phyloP scores from a whole-genome alignment of 139 green algal genomes.

The Zygnema cylindricum region DNA sequence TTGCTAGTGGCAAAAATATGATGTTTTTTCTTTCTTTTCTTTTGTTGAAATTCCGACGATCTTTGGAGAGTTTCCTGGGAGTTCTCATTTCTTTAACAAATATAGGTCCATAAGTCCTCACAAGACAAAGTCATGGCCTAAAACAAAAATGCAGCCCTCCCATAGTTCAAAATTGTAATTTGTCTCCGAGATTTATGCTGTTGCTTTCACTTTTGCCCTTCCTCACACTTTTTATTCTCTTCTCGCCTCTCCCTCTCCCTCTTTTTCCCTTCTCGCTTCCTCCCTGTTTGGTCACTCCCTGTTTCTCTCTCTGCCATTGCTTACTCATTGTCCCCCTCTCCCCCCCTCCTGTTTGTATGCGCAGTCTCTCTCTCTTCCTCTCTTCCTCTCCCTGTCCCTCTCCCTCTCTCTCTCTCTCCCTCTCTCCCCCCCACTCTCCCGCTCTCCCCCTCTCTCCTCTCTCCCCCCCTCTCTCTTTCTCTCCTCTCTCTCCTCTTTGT shows the following conservation, averaged over 20 bases:
- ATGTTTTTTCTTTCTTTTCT: too few relatives aligned
- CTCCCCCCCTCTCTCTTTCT: neutral
- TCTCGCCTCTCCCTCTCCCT: neutral
- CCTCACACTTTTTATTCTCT: too few relatives aligned
- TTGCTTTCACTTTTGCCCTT: too few relatives aligned
- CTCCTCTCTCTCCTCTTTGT: neutral
- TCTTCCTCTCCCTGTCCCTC: neutral
- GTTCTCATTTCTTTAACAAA: too few relatives aligned
- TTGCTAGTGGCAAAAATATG: too few relatives aligned
- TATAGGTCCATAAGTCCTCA: too few relatives aligned
- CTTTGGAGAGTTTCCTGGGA: too few relatives aligned
- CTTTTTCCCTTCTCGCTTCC: neutral
- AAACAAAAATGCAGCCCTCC: too few relatives aligned
- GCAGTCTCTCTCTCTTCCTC: conserved; percentile 7
- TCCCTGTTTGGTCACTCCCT: neutral
- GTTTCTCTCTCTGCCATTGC: neutral
- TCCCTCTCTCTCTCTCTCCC: conserved; percentile 11
- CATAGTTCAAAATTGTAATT: too few relatives aligned
- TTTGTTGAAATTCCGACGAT: too few relatives aligned
- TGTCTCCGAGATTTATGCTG: too few relatives aligned
- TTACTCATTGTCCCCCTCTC: neutral
- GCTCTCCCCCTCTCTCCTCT: neutral
- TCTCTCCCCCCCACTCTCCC: neutral
- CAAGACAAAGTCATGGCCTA: too few relatives aligned
- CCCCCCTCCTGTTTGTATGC: neutral